phyloP scores from a whole-genome alignment of 257 asterid species.

The Paraleonurus japonicus region DNA sequence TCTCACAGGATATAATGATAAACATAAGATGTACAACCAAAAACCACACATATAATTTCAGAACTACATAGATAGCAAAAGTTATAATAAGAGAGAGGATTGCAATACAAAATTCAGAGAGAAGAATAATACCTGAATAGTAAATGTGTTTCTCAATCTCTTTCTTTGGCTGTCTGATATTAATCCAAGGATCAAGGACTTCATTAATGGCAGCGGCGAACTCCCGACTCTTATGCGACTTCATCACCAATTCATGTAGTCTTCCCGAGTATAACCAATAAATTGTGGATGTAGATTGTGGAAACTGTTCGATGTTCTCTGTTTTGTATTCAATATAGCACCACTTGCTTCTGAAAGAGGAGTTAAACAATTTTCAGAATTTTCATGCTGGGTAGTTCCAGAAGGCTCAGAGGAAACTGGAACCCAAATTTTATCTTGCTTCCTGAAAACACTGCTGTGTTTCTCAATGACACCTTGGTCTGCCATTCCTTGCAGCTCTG shows the following conservation, averaged over 20 bases:
- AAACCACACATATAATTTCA: not conserved
- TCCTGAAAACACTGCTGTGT: constrained; percentile 78
- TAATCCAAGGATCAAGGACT: constrained; percentile 97
- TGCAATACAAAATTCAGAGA: constrained; percentile 17
- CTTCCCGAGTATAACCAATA: constrained; percentile 87
- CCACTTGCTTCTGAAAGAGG: constrained; percentile 37
- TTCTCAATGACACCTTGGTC: constrained; percentile 77
- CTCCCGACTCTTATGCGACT: constrained; percentile 95
- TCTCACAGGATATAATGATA: constrained; percentile 13
- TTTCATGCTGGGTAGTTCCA: constrained; percentile 35
- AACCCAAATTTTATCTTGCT: constrained; percentile 86
- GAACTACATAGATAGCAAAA: constrained; percentile 5
- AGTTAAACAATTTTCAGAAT: constrained; percentile 26
- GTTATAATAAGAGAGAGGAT: constrained; percentile 8
- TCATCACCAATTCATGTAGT: constrained; percentile 97
- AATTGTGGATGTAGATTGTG: constrained; percentile 87
- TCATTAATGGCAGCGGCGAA: constrained; percentile 98
- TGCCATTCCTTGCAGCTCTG: constrained; percentile 79
- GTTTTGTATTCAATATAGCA: constrained; percentile 28
- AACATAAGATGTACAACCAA: constrained; percentile 5
- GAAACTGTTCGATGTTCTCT: constrained; percentile 44
- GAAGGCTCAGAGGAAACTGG: constrained; percentile 57
- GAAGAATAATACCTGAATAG: constrained; percentile 50
- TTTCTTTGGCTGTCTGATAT: constrained; percentile 85
- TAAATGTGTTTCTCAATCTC: constrained; percentile 60